These are phyloP conservation scores for Penicillium argentinense DNA, from an alignment of 495 filamentous ascomycete genomes.

Conservation along the genomic window DNA sequence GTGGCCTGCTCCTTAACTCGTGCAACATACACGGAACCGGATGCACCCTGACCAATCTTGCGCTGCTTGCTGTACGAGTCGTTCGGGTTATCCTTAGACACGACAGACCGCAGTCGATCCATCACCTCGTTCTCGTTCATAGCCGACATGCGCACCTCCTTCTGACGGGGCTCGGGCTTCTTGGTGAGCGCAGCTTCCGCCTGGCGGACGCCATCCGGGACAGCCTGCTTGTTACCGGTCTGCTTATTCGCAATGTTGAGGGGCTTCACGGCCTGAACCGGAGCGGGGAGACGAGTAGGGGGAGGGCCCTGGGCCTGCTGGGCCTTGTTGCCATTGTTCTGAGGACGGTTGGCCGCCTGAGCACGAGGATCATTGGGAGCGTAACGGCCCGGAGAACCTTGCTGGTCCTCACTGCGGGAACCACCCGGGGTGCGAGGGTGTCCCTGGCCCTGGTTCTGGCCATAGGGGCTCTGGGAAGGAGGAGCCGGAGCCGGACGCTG, in stretches of 20 bases:
- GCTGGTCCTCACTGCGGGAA: slow-evolving; percentile 29
- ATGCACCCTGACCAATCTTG: slow-evolving; percentile 98
- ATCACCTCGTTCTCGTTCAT: slow-evolving; percentile 98
- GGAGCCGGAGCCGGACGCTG: slow-evolving; percentile 59
- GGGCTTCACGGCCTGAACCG: slow-evolving; percentile 75
- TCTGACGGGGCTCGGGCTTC: slow-evolving; percentile 73
- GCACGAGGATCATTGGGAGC: slow-evolving; percentile 39
- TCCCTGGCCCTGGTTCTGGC: slow-evolving; percentile 27
- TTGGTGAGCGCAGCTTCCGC: slow-evolving; percentile 78
- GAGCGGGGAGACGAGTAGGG: slow-evolving; percentile 57
- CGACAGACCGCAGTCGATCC: slow-evolving; percentile 87
- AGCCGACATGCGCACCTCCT: slow-evolving; percentile 92
- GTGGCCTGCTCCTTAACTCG: slow-evolving; percentile 77
- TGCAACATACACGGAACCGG: slow-evolving; percentile 96
- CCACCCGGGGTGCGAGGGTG: slow-evolving; percentile 19
- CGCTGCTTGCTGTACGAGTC: slow-evolving; percentile 96
- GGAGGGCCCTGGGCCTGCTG: slow-evolving; percentile 44
- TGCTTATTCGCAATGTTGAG: slow-evolving; percentile 87
- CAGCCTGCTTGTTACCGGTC: slow-evolving; percentile 39
- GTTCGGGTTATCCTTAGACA: slow-evolving; percentile 89
- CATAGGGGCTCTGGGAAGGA: slow-evolving; percentile 40
- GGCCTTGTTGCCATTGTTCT: slow-evolving; percentile 33
- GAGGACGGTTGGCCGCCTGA: slow-evolving; percentile 45
- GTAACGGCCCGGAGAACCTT: slow-evolving; percentile 36
- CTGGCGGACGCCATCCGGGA: slow-evolving; percentile 68